phyloP scores from a whole-genome alignment of 768 basidiomycete species.

The Psilocybe sp. region DNA sequence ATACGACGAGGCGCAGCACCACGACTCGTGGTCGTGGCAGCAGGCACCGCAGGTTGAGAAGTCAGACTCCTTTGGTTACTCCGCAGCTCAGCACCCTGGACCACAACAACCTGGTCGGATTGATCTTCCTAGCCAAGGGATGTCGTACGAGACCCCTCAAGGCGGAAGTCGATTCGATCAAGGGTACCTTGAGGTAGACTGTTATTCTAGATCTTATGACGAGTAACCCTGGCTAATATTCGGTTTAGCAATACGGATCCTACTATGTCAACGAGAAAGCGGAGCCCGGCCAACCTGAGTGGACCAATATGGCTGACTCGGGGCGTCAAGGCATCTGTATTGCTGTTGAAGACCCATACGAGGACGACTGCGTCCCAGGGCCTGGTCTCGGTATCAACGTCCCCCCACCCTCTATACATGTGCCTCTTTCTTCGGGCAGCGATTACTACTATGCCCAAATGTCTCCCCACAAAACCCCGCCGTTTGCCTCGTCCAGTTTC shows the following conservation, averaged over 20 bases:
- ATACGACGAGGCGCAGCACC: slow-evolving; percentile 15
- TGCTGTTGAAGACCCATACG: slow-evolving; percentile 25
- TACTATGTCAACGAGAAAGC: slow-evolving; percentile 15
- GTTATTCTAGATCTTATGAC: slow-evolving; percentile 1
- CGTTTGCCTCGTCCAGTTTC: slow-evolving; percentile 22
- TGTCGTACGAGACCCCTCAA: slow-evolving; percentile 23
- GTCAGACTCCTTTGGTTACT: slow-evolving; percentile 10
- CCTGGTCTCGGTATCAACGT: slow-evolving; percentile 9
- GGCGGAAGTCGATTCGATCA: slow-evolving; percentile 18
- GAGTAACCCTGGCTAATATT: neutral
- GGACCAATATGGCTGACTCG: slow-evolving; percentile 19
- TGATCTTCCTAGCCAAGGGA: slow-evolving; percentile 12
- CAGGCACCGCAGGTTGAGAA: slow-evolving; percentile 2
- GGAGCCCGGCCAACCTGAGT: slow-evolving; percentile 17
- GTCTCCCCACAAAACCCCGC: slow-evolving; percentile 7
- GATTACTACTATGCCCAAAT: slow-evolving; percentile 15
- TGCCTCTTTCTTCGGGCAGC: slow-evolving; percentile 12
- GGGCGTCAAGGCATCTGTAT: slow-evolving; percentile 20
- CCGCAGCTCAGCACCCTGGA: slow-evolving; percentile 8
- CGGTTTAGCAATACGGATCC: slow-evolving; percentile 17
- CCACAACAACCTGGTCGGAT: slow-evolving; percentile 3
- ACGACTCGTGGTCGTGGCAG: slow-evolving; percentile 20
- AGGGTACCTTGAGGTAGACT: slow-evolving; percentile 23
- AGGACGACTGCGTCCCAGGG: slow-evolving; percentile 15
- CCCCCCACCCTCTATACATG: slow-evolving; percentile 16